Conservation (phyloP, 2,329 filamentous ascomycete genomes). For the Onygenales sp. region DNA sequence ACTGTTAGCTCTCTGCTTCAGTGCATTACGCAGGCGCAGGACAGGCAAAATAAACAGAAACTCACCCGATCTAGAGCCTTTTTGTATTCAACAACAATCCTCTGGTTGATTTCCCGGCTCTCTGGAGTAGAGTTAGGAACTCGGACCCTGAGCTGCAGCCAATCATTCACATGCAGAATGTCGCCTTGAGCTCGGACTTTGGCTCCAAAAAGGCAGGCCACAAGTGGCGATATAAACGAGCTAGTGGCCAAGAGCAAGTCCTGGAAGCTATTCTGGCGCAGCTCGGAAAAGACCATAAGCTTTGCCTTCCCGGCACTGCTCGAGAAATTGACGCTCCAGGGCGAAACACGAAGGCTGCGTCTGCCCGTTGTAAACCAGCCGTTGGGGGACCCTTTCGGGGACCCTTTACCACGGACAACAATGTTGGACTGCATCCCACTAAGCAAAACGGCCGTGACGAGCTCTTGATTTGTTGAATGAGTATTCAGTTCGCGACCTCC, state of each 20-base stretch:
- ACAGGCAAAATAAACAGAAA: neutral
- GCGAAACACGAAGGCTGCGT: neutral
- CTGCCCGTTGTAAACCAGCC: no score
- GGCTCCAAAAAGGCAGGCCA: constrained; percentile 20
- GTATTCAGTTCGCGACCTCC: constrained; percentile 31
- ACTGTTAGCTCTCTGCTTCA: constrained; percentile 11
- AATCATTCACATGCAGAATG: constrained; percentile 24
- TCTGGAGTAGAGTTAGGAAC: constrained; percentile 3
- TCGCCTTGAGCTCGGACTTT: constrained; percentile 11
- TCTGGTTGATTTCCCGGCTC: constrained; percentile 10
- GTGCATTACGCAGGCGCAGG: no score
- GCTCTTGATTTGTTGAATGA: constrained; percentile 32
- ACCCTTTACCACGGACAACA: constrained; percentile 17
- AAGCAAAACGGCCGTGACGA: constrained; percentile 40
- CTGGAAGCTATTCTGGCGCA: neutral
- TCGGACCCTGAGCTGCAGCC: constrained; percentile 23
- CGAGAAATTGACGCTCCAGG: neutral
- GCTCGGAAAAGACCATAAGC: neutral
- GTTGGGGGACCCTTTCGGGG: no score
- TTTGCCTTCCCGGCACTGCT: neutral
- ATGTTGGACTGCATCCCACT: constrained; percentile 39
- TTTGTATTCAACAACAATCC: constrained; percentile 24
- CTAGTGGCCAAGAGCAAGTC: neutral
- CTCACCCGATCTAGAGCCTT: constrained; percentile 23
- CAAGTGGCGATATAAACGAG: constrained; percentile 17